Conservation (phyloP, 2,329 filamentous ascomycete genomes). For the Rhynchosporium secalis region DNA sequence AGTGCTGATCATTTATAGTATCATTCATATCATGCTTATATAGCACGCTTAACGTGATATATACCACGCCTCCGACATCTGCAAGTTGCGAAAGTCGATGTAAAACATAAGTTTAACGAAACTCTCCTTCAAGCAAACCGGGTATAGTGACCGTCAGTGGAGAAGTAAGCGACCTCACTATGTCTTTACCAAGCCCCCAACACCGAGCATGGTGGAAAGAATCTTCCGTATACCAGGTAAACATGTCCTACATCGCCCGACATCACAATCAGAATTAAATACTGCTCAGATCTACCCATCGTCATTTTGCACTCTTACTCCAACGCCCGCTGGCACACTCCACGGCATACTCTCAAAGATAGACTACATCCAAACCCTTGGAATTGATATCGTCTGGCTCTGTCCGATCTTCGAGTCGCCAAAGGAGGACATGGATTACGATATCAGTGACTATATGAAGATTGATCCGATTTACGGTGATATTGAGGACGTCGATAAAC, state of each 20-base stretch:
- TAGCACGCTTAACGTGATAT: too few relatives aligned
- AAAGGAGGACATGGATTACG: conserved; percentile 69
- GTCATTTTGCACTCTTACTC: conserved; percentile 57
- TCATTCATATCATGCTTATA: too few relatives aligned
- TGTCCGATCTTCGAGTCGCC: conserved; percentile 66
- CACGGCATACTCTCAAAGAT: conserved; percentile 62
- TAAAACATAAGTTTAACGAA: too few relatives aligned
- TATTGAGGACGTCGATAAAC: conserved; percentile 61
- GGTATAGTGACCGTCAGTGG: too few relatives aligned
- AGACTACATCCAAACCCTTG: conserved; percentile 59
- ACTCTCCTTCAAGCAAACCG: too few relatives aligned
- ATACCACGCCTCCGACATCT: too few relatives aligned
- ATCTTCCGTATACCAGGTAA: conserved; percentile 48
- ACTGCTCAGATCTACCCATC: conserved; percentile 55
- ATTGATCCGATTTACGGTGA: conserved; percentile 67
- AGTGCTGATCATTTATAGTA: too few relatives aligned
- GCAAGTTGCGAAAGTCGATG: too few relatives aligned
- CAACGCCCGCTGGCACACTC: conserved; percentile 61
- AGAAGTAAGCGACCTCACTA: too few relatives aligned
- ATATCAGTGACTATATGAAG: conserved; percentile 66
- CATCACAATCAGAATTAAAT: too few relatives aligned
- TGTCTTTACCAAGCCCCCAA: too few relatives aligned
- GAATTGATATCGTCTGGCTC: conserved; percentile 65
- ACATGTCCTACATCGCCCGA: too few relatives aligned
- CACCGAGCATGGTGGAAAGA: conserved; percentile 55